Percentiles rank a stretch among this genome's conserved stretches.
These are phyloP conservation scores for Cryptococcus jaspeensis DNA, from an alignment of 1,284 basidiomycete species.

Conservation along the genomic window DNA sequence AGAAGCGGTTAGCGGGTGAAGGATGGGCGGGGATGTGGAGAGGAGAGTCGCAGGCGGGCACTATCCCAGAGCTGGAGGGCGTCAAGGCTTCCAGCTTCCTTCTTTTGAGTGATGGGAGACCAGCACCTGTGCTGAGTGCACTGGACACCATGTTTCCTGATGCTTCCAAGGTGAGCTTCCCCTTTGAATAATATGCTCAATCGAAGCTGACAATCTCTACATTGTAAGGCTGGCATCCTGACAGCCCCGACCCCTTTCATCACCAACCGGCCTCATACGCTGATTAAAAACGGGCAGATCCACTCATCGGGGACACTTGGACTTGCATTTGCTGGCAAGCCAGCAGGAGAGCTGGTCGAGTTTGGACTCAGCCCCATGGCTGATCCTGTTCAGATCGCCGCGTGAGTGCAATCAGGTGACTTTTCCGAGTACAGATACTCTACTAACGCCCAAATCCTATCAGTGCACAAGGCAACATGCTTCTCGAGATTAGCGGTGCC, in stretches of 20 bases:
- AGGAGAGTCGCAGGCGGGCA: slow-evolving; percentile 16
- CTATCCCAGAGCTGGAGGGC: slow-evolving; percentile 28
- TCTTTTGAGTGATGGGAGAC: slow-evolving; percentile 35
- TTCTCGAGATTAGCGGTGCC: slow-evolving; percentile 58
- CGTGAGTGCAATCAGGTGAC: slow-evolving; percentile 49
- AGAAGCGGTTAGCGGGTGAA: slow-evolving; percentile 19
- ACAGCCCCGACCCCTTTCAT: slow-evolving; percentile 81
- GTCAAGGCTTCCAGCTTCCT: slow-evolving; percentile 25
- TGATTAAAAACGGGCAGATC: slow-evolving; percentile 64
- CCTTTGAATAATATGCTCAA: background rate
- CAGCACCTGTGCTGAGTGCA: slow-evolving; percentile 28
- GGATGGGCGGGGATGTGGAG: slow-evolving; percentile 29
- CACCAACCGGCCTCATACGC: slow-evolving; percentile 73
- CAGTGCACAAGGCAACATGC: slow-evolving; percentile 64
- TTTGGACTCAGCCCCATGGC: slow-evolving; percentile 63
- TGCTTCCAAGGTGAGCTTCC: slow-evolving; percentile 58
- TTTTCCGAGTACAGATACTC: slow-evolving; percentile 45
- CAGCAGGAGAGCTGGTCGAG: slow-evolving; percentile 46
- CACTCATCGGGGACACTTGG: slow-evolving; percentile 71
- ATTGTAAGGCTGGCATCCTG: slow-evolving; percentile 64
- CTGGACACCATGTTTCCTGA: slow-evolving; percentile 51
- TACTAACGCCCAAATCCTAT: background rate
- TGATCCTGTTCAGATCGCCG: slow-evolving; percentile 59
- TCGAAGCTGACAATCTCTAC: background rate
- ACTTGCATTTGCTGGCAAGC: slow-evolving; percentile 56